These are phyloP conservation scores for Ustilago nuda DNA, from an alignment of 1,284 basidiomycete genomes.

Conservation along the genomic window DNA sequence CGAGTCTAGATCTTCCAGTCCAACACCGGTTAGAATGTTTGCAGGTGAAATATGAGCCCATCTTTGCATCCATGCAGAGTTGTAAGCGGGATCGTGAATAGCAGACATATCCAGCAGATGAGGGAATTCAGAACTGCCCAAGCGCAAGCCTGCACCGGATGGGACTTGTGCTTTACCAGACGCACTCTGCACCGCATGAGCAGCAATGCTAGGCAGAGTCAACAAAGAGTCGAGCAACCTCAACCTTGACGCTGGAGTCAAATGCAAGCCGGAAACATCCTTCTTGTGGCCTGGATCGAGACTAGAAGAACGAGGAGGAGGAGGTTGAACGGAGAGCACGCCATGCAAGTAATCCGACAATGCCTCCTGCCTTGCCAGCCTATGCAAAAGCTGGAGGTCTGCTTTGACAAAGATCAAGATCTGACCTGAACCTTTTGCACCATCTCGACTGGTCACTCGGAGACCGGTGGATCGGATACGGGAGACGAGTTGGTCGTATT, in stretches of 20 bases:
- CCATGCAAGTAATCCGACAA: constrained; percentile 62
- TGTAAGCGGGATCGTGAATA: constrained; percentile 64
- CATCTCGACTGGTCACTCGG: constrained; percentile 56
- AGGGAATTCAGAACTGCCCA: constrained; percentile 54
- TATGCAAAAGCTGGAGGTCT: constrained; percentile 30
- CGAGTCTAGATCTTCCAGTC: constrained; percentile 58
- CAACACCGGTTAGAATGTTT: constrained; percentile 50
- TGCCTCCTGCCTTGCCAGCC: constrained; percentile 40
- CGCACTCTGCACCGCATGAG: constrained; percentile 26
- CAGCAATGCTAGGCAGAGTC: constrained; percentile 39
- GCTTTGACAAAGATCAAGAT: constrained; percentile 64
- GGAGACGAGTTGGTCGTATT: constrained; percentile 50
- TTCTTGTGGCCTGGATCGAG: background rate
- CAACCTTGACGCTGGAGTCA: constrained; percentile 56
- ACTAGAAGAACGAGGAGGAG: constrained; percentile 39
- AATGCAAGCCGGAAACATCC: constrained; percentile 1
- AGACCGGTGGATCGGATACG: constrained; percentile 52
- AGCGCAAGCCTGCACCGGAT: constrained; percentile 55
- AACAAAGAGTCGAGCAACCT: constrained; percentile 58
- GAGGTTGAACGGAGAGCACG: constrained; percentile 47
- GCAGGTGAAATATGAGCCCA: constrained; percentile 55
- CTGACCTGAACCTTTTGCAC: constrained; percentile 35
- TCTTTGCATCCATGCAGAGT: constrained; percentile 60
- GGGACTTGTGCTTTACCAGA: constrained; percentile 19
- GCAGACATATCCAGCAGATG: constrained; percentile 65